Base-by-base conservation (phyloP, 371 early-diverging fungal species). In the Encephalitozoon hellem region DNA sequence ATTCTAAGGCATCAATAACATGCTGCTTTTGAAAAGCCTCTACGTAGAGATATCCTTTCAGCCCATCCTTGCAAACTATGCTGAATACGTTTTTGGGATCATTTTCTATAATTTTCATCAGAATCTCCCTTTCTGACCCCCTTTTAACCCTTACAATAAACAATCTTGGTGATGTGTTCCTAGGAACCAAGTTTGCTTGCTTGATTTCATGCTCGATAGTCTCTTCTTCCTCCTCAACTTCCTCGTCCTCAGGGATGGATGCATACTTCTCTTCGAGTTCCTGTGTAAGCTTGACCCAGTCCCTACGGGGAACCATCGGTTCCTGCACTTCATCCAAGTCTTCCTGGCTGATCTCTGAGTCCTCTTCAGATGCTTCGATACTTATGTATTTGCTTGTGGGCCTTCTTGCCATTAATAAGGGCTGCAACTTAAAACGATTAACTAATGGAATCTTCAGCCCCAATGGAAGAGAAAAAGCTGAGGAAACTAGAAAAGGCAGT, bases 11-110 rank as follows among this genome's bases (percentile, higher is more conserved):
- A 84, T 83, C 89, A 76, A 87, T 87, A 1, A 94, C 96, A 78
- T 92, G 89, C 9, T 91, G 90, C 65, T 90, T 89, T 74, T 89
- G 87, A 59, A 87, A 85, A 4, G 96, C 92, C 84, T 97, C 98
- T 64, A 97, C 87, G 78, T 97, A 97, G 11, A 97, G 86, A 84
- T 93, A 95, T 0, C 97, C 98, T 69, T 90, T 88, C 25, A 94
- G 84, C 0, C 91, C 88, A 70, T 95, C 95, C 64, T 95, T 88
- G 26, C 88, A 87, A 78, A 94, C 91, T 15, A 88, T 59, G 25
- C 53, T 39, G 32, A 72, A 47, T 38, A 41, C 21, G 30, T 30
- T 43, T 26, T 59, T 64, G 21, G 54, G 42, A 32, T 55, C 67
- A 18, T 69, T 65, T 28, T 72, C 79, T 26, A 69, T 21, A 25